phyloP scores from a whole-genome alignment of 768 basidiomycete species.

The Myochromella boudieri region DNA sequence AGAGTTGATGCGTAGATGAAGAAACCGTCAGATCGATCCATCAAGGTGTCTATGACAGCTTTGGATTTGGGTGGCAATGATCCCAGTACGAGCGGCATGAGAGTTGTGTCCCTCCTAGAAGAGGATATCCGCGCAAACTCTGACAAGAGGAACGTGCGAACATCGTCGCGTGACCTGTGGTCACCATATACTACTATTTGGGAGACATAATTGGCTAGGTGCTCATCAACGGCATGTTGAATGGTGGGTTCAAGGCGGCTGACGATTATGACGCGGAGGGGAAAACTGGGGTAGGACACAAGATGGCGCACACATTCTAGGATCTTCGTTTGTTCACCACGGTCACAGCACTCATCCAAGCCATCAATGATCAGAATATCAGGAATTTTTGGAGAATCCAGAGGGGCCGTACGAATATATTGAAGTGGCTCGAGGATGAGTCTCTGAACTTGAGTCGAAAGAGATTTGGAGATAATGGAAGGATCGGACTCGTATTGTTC shows the following conservation, averaged over 20 bases:
- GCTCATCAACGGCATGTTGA: not conserved
- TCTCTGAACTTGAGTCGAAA: not conserved
- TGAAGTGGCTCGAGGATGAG: constrained; percentile 3
- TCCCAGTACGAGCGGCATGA: too few relatives aligned
- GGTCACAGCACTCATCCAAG: constrained; percentile 2
- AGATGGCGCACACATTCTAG: not conserved
- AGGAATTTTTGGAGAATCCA: not conserved
- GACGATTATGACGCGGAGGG: not conserved
- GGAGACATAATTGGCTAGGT: not conserved
- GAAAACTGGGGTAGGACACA: not conserved
- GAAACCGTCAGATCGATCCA: not conserved
- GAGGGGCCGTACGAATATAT: too few relatives aligned
- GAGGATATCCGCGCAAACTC: not conserved
- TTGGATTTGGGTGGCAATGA: not conserved
- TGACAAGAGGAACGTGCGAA: not conserved
- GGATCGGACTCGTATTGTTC: not conserved
- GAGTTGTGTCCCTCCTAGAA: too few relatives aligned
- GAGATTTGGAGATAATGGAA: not conserved
- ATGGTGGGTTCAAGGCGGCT: too few relatives aligned
- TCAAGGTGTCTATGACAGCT: not conserved
- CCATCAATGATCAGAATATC: constrained; percentile 7
- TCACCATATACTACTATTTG: not conserved
- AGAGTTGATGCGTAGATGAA: too few relatives aligned
- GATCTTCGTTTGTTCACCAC: not conserved
- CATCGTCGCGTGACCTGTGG: not conserved